Percentiles rank a stretch among this genome's conserved stretches.
Evolutionary conservation across 164 flowering plant genomes (phyloP).

Genomic region (Platanus orientalis): DNA sequence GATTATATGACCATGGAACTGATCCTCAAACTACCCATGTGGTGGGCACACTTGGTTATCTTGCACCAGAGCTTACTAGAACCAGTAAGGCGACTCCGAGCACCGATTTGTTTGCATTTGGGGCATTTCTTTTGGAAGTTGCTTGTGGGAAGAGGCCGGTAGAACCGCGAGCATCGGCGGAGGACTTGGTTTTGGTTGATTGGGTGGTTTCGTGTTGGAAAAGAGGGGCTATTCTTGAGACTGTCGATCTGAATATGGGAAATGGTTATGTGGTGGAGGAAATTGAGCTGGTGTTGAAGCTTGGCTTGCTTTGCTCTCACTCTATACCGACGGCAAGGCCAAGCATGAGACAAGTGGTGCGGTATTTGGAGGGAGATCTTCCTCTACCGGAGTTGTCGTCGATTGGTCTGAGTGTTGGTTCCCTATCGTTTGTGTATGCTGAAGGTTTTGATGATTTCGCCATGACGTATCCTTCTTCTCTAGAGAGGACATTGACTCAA

Average conservation of each 20-base stretch:
- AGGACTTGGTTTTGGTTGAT: conserved; percentile 22
- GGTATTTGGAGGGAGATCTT: conserved; percentile 10
- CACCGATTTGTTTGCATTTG: conserved; percentile 36
- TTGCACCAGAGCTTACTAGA: conserved; percentile 36
- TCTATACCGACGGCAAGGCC: conserved; percentile 16
- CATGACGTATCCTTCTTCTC: conserved; percentile 13
- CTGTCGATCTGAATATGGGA: conserved; percentile 16
- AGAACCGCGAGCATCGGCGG: conserved; percentile 1
- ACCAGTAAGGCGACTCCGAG: conserved; percentile 31
- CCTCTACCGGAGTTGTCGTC: neutral
- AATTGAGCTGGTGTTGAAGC: conserved; percentile 19
- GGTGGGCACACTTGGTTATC: conserved; percentile 37
- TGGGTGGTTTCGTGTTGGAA: conserved; percentile 24
- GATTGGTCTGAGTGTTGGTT: neutral
- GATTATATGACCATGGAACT: conserved; percentile 31
- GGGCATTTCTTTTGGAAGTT: conserved; percentile 37
- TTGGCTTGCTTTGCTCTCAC: conserved; percentile 22
- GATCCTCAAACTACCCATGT: conserved; percentile 27
- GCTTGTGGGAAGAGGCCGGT: conserved; percentile 38
- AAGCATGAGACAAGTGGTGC: conserved; percentile 16
- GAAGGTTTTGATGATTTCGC: conserved; percentile 23
- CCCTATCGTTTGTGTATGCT: neutral
- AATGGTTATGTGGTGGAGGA: conserved; percentile 10
- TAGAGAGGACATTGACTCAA: conserved; percentile 4
- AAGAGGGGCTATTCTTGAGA: conserved; percentile 10